Evolutionary conservation across 2,329 filamentous ascomycete species (phyloP).

Genomic region (Xylariaceae sp.): DNA sequence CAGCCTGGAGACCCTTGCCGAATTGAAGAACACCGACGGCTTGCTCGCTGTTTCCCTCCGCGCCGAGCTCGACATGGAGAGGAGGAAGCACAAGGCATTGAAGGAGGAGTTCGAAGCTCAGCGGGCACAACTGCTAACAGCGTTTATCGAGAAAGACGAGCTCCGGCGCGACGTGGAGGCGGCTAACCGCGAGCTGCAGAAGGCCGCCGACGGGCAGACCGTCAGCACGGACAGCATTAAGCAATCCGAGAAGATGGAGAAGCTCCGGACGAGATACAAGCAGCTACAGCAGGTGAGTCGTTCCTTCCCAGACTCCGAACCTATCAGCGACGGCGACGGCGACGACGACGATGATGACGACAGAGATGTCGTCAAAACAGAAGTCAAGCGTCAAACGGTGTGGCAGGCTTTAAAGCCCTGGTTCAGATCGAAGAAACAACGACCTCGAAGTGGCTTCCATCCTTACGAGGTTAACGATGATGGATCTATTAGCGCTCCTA

Average conservation of each 20-base stretch:
- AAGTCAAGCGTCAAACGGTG: conserved; percentile 29
- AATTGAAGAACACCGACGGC: conserved; percentile 62
- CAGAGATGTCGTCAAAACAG: conserved; percentile 18
- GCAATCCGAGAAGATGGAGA: conserved; percentile 58
- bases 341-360: conserved; percentile 15
- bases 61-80: conserved; percentile 58
- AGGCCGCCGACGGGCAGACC: conserved; percentile 35
- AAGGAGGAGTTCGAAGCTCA: conserved; percentile 58
- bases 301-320: not conserved
- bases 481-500: conserved; percentile 19
- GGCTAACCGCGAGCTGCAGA: conserved; percentile 45
- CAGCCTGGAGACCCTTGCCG: conserved; percentile 56
- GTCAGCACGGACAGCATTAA: conserved; percentile 38
- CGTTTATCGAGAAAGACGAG: conserved; percentile 63
- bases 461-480: conserved; percentile 18
- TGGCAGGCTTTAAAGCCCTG: conserved; percentile 29
- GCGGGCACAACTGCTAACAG: conserved; percentile 62
- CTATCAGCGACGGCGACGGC: conserved; percentile 17
- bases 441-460: conserved; percentile 20
- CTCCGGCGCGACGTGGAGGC: conserved; percentile 58
- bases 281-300: conserved; percentile 62
- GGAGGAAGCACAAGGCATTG: conserved; percentile 53
- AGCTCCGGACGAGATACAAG: conserved; percentile 57
- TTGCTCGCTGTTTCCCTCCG: conserved; percentile 61
- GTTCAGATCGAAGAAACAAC: conserved; percentile 8